phyloP scores from a whole-genome alignment of 2,329 filamentous ascomycete genomes.

The Stenocarpella maydis region DNA sequence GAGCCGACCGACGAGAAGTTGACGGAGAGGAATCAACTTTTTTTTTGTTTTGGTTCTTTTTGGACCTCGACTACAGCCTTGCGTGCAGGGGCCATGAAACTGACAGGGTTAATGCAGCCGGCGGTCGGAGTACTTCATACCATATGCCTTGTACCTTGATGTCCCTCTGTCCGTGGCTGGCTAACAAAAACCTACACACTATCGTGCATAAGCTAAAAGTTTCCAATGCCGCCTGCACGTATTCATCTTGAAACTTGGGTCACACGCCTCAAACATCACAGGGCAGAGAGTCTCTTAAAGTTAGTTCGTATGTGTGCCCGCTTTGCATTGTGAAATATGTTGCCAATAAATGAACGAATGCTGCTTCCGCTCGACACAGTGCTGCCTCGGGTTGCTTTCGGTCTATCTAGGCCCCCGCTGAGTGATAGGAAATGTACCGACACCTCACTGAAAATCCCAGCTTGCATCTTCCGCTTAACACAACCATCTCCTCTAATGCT shows the following conservation, averaged over 20 bases:
- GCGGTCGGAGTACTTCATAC: no score
- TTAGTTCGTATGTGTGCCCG: neutral
- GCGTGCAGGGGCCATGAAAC: constrained; percentile 6
- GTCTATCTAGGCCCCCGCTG: constrained; percentile 35
- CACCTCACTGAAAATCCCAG: constrained; percentile 13
- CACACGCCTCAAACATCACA: constrained; percentile 3
- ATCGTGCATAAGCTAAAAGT: constrained; percentile 22
- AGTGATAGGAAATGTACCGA: constrained; percentile 32
- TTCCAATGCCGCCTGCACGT: constrained; percentile 15
- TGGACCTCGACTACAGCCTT: constrained; percentile 2
- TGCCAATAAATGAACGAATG: neutral
- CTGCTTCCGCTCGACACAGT: neutral
- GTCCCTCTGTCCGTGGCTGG: constrained; percentile 2
- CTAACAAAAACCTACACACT: neutral
- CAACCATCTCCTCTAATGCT: constrained; percentile 28
- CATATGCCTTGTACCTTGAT: constrained; percentile 20
- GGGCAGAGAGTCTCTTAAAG: neutral
- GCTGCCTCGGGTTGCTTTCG: constrained; percentile 28
- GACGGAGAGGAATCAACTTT: neutral
- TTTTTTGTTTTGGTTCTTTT: neutral
- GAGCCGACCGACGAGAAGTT: neutral
- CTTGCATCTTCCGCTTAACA: constrained; percentile 19
- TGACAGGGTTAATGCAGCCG: constrained; percentile 24
- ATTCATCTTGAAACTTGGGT: constrained; percentile 19
- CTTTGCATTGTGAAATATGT: constrained; percentile 5